These are phyloP conservation scores for Cystofilobasidium capitatum DNA, from an alignment of 768 basidiomycete genomes.

Conservation along the genomic window DNA sequence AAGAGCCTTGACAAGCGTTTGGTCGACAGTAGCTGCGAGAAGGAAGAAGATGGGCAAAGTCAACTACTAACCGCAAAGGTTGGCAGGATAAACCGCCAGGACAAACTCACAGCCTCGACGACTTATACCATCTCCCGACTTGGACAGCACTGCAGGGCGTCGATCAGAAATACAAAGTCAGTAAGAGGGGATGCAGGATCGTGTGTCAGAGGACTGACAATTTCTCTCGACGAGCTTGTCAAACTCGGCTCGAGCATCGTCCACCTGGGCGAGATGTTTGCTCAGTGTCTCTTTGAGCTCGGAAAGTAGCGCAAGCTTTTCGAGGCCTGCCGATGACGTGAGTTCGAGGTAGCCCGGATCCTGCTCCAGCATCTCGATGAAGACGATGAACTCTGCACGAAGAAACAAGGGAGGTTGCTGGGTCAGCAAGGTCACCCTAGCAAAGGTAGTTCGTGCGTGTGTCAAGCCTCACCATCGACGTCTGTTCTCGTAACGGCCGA, in stretches of 20 bases:
- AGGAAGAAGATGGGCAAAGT: background rate
- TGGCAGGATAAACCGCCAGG: background rate
- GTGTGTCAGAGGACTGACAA: constrained; percentile 49
- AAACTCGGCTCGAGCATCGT: constrained; percentile 66
- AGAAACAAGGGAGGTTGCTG: background rate
- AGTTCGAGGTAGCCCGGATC: constrained; percentile 31
- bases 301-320: constrained; percentile 45
- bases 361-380: constrained; percentile 29
- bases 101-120: background rate
- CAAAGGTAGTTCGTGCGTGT: too few species aligned
- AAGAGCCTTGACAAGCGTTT: background rate
- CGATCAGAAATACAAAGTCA: background rate
- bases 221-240: constrained; percentile 79
- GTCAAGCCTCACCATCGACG: constrained; percentile 67
- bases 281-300: constrained; percentile 57
- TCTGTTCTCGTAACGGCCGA: constrained; percentile 63
- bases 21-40: background rate
- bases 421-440: constrained; percentile 4
- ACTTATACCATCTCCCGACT: background rate
- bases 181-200: background rate
- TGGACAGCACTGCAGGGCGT: background rate
- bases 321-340: constrained; percentile 5
- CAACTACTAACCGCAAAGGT: background rate
- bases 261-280: constrained; percentile 66
- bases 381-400: constrained; percentile 30